Conservation (phyloP, 495 filamentous ascomycete genomes). For the Pyrenopolyporus hunteri region DNA sequence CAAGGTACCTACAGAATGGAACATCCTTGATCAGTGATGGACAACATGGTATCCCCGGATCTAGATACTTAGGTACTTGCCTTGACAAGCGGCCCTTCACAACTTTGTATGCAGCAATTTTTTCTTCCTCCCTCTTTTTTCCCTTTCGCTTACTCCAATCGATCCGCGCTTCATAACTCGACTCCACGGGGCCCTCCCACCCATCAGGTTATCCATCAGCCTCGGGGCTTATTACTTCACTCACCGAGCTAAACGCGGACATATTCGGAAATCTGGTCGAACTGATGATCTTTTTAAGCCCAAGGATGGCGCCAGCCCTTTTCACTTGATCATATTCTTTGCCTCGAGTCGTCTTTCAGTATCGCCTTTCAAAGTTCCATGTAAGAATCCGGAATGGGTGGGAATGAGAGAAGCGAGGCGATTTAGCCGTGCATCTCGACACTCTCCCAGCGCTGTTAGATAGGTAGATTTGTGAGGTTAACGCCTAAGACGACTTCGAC, state of each 20-base stretch:
- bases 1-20: constrained; percentile 26
- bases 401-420: neutral
- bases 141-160: constrained; percentile 21
- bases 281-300: constrained; percentile 6
- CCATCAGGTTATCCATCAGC: constrained; percentile 25
- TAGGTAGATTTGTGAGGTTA: neutral
- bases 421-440: neutral
- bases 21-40: constrained; percentile 24
- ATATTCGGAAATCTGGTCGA: neutral
- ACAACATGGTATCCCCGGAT: constrained; percentile 39
- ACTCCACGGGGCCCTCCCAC: constrained; percentile 9
- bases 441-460: too few relatives aligned
- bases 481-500: constrained; percentile 1
- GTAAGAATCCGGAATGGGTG: neutral
- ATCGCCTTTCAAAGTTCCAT: neutral
- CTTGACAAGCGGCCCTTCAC: constrained; percentile 1
- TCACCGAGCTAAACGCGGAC: constrained; percentile 14
- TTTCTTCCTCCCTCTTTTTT: constrained; percentile 1
- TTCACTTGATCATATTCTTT: constrained; percentile 12
- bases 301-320: constrained; percentile 5
- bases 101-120: neutral
- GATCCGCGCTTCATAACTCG: constrained; percentile 2
- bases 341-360: neutral
- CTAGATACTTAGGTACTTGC: constrained; percentile 24
- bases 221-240: constrained; percentile 35